phyloP scores from a whole-genome alignment of 345 rosid genomes.

The Pugionium cornutum region DNA sequence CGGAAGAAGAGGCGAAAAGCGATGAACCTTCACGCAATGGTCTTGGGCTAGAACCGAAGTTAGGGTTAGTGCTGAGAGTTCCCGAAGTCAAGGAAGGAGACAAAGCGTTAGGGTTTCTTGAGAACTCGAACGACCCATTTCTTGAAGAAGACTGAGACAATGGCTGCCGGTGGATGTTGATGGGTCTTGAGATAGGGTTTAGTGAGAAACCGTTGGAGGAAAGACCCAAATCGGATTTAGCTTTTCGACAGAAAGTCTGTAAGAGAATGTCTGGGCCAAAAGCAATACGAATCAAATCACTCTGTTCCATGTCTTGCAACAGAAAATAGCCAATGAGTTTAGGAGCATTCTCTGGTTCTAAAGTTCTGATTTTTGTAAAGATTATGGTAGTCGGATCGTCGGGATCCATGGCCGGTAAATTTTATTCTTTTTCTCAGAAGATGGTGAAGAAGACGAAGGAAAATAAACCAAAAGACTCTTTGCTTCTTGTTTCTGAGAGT shows the following conservation, averaged over 20 bases:
- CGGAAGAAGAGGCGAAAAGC: slow-evolving; percentile 39
- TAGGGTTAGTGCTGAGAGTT: slow-evolving; percentile 36
- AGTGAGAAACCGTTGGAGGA: slow-evolving; percentile 46
- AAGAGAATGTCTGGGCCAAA: slow-evolving; percentile 59
- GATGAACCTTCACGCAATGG: slow-evolving; percentile 38
- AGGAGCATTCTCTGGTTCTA: slow-evolving; percentile 79
- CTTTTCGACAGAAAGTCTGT: slow-evolving; percentile 55
- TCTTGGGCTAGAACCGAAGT: slow-evolving; percentile 52
- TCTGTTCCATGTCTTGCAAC: slow-evolving; percentile 57
- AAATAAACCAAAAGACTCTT: not conserved
- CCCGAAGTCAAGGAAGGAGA: slow-evolving; percentile 36
- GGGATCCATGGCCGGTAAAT: slow-evolving; percentile 59
- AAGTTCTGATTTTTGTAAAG: slow-evolving; percentile 53
- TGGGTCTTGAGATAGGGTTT: slow-evolving; percentile 50
- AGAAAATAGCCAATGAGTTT: slow-evolving; percentile 85
- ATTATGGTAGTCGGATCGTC: slow-evolving; percentile 59
- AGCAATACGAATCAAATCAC: slow-evolving; percentile 66
- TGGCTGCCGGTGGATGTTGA: slow-evolving; percentile 40
- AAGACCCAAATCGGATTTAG: slow-evolving; percentile 62
- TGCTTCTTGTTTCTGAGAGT: not conserved
- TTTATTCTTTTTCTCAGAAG: not conserved
- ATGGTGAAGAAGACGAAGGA: slow-evolving; percentile 18
- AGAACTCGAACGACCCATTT: slow-evolving; percentile 45
- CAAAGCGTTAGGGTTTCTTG: slow-evolving; percentile 45
- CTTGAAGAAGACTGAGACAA: slow-evolving; percentile 55